Evolutionary conservation across 1,284 basidiomycete genomes (phyloP), one percentile per base, ranked within the genome.

Genomic region (Schizophyllum amplum): DNA sequence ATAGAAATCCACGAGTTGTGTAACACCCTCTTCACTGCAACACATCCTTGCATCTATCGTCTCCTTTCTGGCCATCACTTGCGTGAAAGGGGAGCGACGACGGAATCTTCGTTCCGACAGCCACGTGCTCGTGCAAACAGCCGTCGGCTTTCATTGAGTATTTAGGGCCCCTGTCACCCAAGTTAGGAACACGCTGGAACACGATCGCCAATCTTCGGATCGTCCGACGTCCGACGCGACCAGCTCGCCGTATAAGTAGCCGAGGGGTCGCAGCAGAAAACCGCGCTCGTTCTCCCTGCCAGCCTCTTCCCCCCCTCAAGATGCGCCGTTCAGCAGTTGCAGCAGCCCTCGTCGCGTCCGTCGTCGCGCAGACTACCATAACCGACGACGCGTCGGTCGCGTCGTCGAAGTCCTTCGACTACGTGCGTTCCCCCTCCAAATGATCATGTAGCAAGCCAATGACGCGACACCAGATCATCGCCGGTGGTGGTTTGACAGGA

Each of bases 361-460:
- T 25, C 17, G 56, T 47, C 15, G 27, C 4, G 11, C 55, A 47
- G 9, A 63, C 62, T 11, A 50, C 22, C 13, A 64, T 64, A 21
- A 56, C 61, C 15, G 54, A 21, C 20, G 58, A 61, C 48, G 42
- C 51, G 20, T 53, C 52, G 26, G 55, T 61, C 3, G 63, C 56
- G 26, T 58, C 60, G 5, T 53, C 59, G 47, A 56, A 58, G 20
- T 54, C 58, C 21, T 65, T 64, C 27, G 64, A 65, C 56, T 65
- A 63, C 57, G 61, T 62, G 42, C 20, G 59, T 56, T 22, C 51
- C 22, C 27, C 33, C 33, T 42, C 2, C 7, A 42, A 2, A 17
- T 4, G 4, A 3, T 42, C 33, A 42, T 42, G 2, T 42, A 3
- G 33, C 33, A n/a, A n/a, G n/a, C n/a, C n/a, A n/a, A n/a, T 42